phyloP scores from a whole-genome alignment of 805 yeast species.

The Saccharomycopsis sp. region DNA sequence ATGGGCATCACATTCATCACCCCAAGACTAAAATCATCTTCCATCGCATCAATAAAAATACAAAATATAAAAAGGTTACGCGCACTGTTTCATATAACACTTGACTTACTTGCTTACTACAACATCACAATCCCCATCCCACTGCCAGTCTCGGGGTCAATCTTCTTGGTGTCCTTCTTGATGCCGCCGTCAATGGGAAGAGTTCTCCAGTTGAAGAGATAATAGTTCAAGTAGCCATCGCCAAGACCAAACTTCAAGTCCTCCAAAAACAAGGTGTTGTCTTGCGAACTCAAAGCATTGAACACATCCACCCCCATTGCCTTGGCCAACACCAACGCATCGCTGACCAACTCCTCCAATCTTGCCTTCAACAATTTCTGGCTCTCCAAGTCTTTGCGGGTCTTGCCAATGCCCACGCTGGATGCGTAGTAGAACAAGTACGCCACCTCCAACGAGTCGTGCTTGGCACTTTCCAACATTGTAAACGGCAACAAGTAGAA shows the following conservation, averaged over 20 bases:
- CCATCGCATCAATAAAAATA: too few relatives aligned
- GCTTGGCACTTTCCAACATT: constrained; percentile 56
- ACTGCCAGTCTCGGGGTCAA: constrained; percentile 50
- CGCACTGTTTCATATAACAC: too few relatives aligned
- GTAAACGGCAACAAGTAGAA: constrained; percentile 85
- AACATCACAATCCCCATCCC: constrained; percentile 89
- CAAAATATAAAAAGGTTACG: too few relatives aligned
- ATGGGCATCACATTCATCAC: background rate
- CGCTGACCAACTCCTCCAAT: constrained; percentile 51
- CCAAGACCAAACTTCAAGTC: constrained; percentile 86
- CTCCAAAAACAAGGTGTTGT: constrained; percentile 74
- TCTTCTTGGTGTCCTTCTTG: constrained; percentile 42
- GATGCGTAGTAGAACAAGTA: constrained; percentile 87
- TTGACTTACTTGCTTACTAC: too few relatives aligned
- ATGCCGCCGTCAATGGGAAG: constrained; percentile 78
- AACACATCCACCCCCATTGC: constrained; percentile 72
- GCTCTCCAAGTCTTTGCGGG: constrained; percentile 33
- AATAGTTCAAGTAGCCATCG: constrained; percentile 85
- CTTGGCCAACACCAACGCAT: constrained; percentile 71
- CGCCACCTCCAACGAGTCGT: constrained; percentile 71
- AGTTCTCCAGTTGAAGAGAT: constrained; percentile 83
- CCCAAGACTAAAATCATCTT: background rate
- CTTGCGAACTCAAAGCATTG: constrained; percentile 88
- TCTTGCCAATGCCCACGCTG: constrained; percentile 42
- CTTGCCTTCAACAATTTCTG: constrained; percentile 45